These are phyloP conservation scores for Aspergillus fumigatus DNA, from an alignment of 2,329 filamentous ascomycete genomes.

Conservation along the genomic window DNA sequence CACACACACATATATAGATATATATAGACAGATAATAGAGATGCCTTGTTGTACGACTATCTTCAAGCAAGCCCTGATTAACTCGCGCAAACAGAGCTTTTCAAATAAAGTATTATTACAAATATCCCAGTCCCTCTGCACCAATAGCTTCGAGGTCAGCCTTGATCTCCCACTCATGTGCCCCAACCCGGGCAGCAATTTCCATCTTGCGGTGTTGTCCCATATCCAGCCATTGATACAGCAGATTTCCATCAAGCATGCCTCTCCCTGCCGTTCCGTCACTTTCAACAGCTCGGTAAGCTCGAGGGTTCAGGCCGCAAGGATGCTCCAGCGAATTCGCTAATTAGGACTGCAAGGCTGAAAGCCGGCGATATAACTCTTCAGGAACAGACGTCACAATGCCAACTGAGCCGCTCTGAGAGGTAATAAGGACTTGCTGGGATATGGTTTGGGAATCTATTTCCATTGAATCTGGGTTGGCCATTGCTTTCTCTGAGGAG, in stretches of 20 bases:
- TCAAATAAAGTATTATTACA: constrained; percentile 19
- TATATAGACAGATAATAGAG: neutral
- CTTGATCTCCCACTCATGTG: constrained; percentile 61
- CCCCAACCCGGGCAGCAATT: constrained; percentile 69
- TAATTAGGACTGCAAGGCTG: constrained; percentile 75
- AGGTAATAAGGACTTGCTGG: constrained; percentile 63
- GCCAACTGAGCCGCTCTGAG: constrained; percentile 69
- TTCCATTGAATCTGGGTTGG: constrained; percentile 37
- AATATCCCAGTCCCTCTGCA: constrained; percentile 56
- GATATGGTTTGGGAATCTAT: constrained; percentile 30
- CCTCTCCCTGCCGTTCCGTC: constrained; percentile 52
- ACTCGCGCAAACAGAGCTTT: neutral
- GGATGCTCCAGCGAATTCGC: constrained; percentile 69
- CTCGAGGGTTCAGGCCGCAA: constrained; percentile 77
- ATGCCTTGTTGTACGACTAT: neutral
- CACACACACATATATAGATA: too few species aligned
- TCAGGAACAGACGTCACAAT: constrained; percentile 75
- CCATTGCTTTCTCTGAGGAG: constrained; percentile 34
- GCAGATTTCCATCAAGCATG: constrained; percentile 72
- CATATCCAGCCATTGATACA: constrained; percentile 72
- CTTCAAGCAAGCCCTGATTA: neutral
- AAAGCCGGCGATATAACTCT: constrained; percentile 75
- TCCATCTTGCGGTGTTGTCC: constrained; percentile 67
- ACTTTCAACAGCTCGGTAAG: constrained; percentile 60
- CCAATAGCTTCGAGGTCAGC: constrained; percentile 64